Evolutionary conservation across 306 rosid genomes (phyloP).

Genomic region (Cucurbita argyrosperma): DNA sequence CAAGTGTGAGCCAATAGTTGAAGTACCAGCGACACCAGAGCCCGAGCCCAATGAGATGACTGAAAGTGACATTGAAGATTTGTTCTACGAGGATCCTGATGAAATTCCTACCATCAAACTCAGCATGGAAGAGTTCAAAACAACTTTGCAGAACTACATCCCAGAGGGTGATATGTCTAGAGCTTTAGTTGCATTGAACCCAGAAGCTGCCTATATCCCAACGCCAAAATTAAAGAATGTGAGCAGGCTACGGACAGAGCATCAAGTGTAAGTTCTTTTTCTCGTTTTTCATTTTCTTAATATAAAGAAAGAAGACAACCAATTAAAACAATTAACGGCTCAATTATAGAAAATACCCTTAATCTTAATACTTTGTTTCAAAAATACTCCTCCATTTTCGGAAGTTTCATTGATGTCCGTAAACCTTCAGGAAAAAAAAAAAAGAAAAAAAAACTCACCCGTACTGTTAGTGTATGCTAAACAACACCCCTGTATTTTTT

Average conservation of each 20-base stretch:
- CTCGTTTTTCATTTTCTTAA: not conserved
- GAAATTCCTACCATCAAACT: constrained; percentile 44
- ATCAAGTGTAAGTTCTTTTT: constrained; percentile 58
- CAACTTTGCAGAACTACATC: constrained; percentile 22
- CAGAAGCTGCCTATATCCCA: constrained; percentile 48
- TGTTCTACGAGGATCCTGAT: constrained; percentile 44
- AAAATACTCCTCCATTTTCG: no score
- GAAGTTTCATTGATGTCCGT: no score
- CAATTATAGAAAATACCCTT: no score
- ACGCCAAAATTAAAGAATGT: constrained; percentile 62
- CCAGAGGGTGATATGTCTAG: constrained; percentile 57
- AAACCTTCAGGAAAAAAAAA: no score
- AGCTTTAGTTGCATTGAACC: constrained; percentile 66
- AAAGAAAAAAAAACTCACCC: no score
- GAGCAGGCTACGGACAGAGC: constrained; percentile 86
- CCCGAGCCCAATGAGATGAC: constrained; percentile 31
- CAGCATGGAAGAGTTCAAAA: constrained; percentile 26
- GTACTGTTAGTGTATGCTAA: no score
- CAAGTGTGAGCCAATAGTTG: constrained; percentile 72
- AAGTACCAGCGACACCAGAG: constrained; percentile 80
- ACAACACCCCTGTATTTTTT: not conserved
- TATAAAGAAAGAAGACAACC: not conserved
- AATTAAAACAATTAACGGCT: not conserved
- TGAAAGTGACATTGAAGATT: constrained; percentile 74
- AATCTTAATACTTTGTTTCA: no score